Conservation (phyloP, 176 grass and related monocot species). For the Dactylis glomerata region DNA sequence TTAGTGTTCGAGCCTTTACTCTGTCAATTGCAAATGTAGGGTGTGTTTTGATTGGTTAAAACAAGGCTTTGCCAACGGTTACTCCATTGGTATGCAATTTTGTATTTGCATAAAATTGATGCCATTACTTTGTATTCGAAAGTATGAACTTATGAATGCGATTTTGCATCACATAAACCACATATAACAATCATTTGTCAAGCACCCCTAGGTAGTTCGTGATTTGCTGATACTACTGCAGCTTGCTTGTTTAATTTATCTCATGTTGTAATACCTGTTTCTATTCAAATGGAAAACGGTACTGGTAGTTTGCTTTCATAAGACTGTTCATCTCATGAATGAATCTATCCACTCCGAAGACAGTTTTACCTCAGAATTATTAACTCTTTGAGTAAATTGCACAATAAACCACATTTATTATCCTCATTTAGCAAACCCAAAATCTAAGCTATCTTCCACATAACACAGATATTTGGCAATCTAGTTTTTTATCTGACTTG, state of each 20-base stretch:
- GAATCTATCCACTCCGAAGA: not conserved
- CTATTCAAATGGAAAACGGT: not conserved
- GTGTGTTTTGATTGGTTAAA: not conserved
- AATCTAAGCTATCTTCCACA: not conserved
- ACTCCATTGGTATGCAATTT: not conserved
- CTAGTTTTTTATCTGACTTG: not conserved
- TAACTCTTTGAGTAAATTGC: not conserved
- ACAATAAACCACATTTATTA: not conserved
- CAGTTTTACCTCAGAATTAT: not conserved
- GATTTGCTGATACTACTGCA: not conserved
- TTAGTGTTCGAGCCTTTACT: not conserved
- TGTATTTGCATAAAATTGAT: not conserved
- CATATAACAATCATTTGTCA: not conserved
- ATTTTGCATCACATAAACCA: conserved; percentile 3
- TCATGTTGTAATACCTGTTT: not conserved
- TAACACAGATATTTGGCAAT: not conserved
- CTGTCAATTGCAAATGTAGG: not conserved
- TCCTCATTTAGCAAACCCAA: not conserved
- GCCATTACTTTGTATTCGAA: not conserved
- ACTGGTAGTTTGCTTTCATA: not conserved
- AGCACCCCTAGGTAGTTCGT: not conserved
- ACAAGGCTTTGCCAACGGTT: not conserved
- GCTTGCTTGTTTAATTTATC: not conserved
- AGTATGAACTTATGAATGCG: not conserved
- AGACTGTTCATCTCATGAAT: not conserved